Evolutionary conservation across 495 filamentous ascomycete genomes (phyloP).

Genomic region (Recurvomyces mirabilis): DNA sequence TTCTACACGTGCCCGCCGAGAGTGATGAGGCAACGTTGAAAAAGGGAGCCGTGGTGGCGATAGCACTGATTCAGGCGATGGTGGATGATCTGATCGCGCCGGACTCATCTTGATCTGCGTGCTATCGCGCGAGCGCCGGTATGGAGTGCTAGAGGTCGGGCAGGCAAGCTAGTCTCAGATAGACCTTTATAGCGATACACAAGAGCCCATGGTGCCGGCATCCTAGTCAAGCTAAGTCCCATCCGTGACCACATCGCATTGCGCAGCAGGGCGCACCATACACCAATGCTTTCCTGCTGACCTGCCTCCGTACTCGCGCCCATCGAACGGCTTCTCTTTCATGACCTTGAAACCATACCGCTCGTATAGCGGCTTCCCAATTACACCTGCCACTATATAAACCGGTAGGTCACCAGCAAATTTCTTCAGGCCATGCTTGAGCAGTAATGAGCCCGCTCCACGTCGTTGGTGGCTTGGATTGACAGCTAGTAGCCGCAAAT

Average conservation of each 20-base stretch:
- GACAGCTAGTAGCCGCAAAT: constrained; percentile 2
- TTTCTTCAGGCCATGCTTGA: constrained; percentile 9
- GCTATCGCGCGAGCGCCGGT: too few relatives aligned
- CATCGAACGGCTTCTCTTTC: constrained; percentile 8
- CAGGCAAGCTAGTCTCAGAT: too few relatives aligned
- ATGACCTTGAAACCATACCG: constrained; percentile 13
- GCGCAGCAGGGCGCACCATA: constrained; percentile 10
- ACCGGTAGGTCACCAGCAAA: constrained; percentile 12
- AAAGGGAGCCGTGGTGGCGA: constrained; percentile 49
- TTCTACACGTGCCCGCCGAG: constrained; percentile 67
- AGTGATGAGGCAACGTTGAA: constrained; percentile 43
- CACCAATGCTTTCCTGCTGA: constrained; percentile 9
- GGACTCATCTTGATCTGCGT: too few relatives aligned
- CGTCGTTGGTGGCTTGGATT: constrained; percentile 11
- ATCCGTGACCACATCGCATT: too few relatives aligned
- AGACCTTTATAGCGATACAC: too few relatives aligned
- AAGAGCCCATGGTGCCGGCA: too few relatives aligned
- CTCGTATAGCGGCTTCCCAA: constrained; percentile 20
- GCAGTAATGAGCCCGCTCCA: constrained; percentile 8
- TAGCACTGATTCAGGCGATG: constrained; percentile 59
- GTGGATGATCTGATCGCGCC: constrained; percentile 32
- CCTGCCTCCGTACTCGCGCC: constrained; percentile 13
- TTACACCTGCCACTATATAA: constrained; percentile 6
- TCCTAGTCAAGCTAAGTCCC: too few relatives aligned
- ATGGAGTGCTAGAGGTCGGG: too few relatives aligned